Conservation (phyloP, 2,329 filamentous ascomycete species). For the Diaporthe longicolla region DNA sequence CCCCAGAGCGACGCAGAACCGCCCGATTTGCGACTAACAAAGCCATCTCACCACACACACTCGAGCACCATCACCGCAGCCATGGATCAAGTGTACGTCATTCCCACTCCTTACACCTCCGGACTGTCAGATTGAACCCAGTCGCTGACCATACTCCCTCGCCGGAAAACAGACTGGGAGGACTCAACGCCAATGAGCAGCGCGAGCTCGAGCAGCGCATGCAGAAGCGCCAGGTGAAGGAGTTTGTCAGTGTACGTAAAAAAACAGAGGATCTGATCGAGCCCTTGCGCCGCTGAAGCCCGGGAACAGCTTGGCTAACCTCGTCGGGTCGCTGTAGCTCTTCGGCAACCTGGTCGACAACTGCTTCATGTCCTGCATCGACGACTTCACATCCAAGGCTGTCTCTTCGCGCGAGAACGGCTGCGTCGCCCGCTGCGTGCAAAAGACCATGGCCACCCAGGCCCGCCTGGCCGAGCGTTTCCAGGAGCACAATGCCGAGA, state of each 20-base stretch:
- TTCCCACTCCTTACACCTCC: neutral
- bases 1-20: neutral
- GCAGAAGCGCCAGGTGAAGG: conserved; percentile 98
- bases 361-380: conserved; percentile 98
- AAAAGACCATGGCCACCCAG: conserved; percentile 94
- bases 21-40: conserved; percentile 10
- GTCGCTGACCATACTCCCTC: conserved; percentile 25
- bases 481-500: conserved; percentile 76
- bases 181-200: conserved; percentile 84
- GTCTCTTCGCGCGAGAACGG: conserved; percentile 89
- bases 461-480: conserved; percentile 94
- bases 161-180: conserved; percentile 39
- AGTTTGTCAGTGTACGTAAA: conserved; percentile 91
- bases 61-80: neutral
- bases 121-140: neutral
- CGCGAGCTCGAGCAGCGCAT: conserved; percentile 94
- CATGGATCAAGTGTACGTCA: conserved; percentile 42
- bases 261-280: neutral
- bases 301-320: neutral
- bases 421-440: conserved; percentile 94
- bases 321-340: conserved; percentile 57
- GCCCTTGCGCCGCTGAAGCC: too few species aligned
- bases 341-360: conserved; percentile 80
- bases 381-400: conserved; percentile 98
- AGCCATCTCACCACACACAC: neutral